Conservation (phyloP, 2,329 filamentous ascomycete species). For the Podosphaera leucotricha region DNA sequence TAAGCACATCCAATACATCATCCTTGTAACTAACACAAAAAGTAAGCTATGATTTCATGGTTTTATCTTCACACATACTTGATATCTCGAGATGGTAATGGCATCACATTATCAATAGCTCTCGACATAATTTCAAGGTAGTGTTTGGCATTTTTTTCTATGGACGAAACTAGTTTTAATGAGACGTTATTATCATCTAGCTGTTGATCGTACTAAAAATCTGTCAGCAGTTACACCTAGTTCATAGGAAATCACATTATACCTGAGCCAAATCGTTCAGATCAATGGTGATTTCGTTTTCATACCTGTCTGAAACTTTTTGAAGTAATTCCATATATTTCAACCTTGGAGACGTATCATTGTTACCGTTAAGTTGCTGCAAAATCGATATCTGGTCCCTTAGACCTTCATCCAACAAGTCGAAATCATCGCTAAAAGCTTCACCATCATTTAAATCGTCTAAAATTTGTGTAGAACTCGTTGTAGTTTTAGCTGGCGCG, state of each 20-base stretch:
- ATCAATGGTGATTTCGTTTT: constrained; percentile 62
- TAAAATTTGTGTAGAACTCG: constrained; percentile 57
- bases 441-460: constrained; percentile 70
- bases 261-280: constrained; percentile 66
- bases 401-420: constrained; percentile 68
- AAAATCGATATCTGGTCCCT: constrained; percentile 21
- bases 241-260: constrained; percentile 6
- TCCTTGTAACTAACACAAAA: constrained; percentile 54
- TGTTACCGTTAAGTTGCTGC: constrained; percentile 20
- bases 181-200: constrained; percentile 30
- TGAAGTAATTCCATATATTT: constrained; percentile 84
- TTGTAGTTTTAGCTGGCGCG: constrained; percentile 33
- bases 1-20: constrained; percentile 88
- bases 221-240: background rate
- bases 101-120: constrained; percentile 73
- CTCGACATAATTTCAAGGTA: constrained; percentile 82
- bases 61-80: constrained; percentile 28
- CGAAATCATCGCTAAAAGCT: constrained; percentile 69
- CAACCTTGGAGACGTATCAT: constrained; percentile 35
- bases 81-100: constrained; percentile 50
- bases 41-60: constrained; percentile 12
- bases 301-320: constrained; percentile 58
- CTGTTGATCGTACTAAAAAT: constrained; percentile 42
- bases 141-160: constrained; percentile 80
- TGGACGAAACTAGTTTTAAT: constrained; percentile 53